These are phyloP conservation scores for Venturia aucupariae DNA, from an alignment of 2,329 filamentous ascomycete genomes.

Conservation along the genomic window DNA sequence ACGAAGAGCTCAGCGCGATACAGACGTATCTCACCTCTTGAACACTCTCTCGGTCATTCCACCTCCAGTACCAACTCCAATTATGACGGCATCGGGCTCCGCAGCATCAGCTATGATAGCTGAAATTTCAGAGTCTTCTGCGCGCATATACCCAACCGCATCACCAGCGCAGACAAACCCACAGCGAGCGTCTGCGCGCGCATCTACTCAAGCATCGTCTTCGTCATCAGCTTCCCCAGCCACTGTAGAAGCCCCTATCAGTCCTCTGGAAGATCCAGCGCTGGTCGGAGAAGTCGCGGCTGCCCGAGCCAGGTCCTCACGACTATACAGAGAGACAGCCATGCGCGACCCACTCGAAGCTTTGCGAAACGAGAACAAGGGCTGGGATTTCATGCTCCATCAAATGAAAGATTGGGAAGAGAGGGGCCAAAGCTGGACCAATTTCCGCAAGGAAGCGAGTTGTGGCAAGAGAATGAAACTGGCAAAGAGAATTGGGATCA, in stretches of 20 bases:
- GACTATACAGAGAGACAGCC: conserved; percentile 42
- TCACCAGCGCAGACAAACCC: background rate
- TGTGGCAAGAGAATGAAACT: conserved; percentile 3
- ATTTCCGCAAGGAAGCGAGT: conserved; percentile 21
- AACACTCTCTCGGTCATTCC: conserved; percentile 17
- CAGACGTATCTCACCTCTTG: background rate
- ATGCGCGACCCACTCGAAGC: conserved; percentile 22
- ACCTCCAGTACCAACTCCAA: conserved; percentile 1
- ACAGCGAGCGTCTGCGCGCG: background rate
- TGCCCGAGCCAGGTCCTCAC: conserved; percentile 45
- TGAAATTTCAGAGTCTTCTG: background rate
- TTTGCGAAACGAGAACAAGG: conserved; percentile 25
- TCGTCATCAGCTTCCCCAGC: background rate
- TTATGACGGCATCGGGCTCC: background rate
- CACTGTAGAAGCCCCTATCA: conserved; percentile 22
- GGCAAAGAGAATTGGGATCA: conserved; percentile 8
- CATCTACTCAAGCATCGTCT: background rate
- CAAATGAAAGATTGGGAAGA: conserved; percentile 37
- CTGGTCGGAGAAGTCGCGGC: conserved; percentile 60
- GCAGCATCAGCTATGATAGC: background rate
- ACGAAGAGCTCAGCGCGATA: conserved; percentile 35
- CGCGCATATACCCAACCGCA: background rate
- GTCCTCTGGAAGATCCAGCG: conserved; percentile 57
- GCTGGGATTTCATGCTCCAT: conserved; percentile 33
- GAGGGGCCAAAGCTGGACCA: conserved; percentile 27